phyloP scores from a whole-genome alignment of 108 stramenopile species.

The Nitzschia sp. region DNA sequence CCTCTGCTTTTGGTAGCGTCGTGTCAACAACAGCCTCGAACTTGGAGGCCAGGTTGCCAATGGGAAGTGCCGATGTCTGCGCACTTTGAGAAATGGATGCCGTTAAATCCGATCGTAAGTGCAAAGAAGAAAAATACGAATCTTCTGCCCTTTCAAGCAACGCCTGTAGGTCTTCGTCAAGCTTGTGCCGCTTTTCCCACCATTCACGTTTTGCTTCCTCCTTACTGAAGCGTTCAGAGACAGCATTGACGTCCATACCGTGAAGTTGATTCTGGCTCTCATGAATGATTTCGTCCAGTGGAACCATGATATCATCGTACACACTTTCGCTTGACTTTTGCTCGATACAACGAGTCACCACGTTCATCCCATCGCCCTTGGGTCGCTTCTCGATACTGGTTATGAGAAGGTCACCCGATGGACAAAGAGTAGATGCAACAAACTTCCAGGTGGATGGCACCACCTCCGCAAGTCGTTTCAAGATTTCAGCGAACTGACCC shows the following conservation, averaged over 20 bases:
- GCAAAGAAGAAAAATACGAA: conserved; percentile 43
- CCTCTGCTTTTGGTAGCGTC: neutral
- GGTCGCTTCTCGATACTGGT: conserved; percentile 22
- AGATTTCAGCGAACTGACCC: neutral
- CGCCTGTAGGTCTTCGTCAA: conserved; percentile 57
- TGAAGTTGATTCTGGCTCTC: conserved; percentile 68
- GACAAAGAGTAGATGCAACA: conserved; percentile 52
- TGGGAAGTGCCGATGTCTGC: neutral
- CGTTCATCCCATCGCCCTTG: neutral
- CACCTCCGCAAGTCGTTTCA: conserved; percentile 14
- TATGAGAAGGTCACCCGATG: conserved; percentile 69
- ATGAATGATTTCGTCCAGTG: conserved; percentile 72
- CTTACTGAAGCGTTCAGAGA: conserved; percentile 39
- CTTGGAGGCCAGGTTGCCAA: conserved; percentile 59
- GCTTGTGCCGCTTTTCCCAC: conserved; percentile 68
- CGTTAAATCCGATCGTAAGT: conserved; percentile 1
- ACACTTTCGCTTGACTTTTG: conserved; percentile 13
- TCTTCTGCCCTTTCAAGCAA: conserved; percentile 53
- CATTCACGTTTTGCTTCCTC: conserved; percentile 61
- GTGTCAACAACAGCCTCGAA: conserved; percentile 59
- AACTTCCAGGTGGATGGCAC: conserved; percentile 58
- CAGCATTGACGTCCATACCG: conserved; percentile 49
- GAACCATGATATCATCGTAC: conserved; percentile 54
- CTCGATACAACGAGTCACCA: conserved; percentile 26
- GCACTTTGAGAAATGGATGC: conserved; percentile 8